phyloP scores from a whole-genome alignment of 1,139 yeast species.

The Kluyveromyces sp. region DNA sequence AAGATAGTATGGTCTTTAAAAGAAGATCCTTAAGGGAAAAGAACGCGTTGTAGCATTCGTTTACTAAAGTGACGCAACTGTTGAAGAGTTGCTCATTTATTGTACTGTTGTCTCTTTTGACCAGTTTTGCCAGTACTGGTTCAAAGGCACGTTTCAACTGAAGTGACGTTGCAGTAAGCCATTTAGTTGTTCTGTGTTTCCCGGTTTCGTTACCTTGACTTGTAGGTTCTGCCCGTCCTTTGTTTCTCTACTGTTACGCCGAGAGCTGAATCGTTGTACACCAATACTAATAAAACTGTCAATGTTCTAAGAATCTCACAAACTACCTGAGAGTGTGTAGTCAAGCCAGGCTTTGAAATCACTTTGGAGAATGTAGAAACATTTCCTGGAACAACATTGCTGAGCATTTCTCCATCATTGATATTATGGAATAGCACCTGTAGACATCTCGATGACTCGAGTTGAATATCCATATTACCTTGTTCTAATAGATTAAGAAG shows the following conservation, averaged over 20 bases:
- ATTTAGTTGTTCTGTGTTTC: constrained; percentile 43
- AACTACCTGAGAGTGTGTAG: constrained; percentile 37
- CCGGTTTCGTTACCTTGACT: constrained; percentile 2
- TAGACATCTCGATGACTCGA: constrained; percentile 15
- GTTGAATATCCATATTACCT: constrained; percentile 4
- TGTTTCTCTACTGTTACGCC: background rate
- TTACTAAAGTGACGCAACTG: constrained; percentile 28
- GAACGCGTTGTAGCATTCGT: constrained; percentile 11
- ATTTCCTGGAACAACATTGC: constrained; percentile 49
- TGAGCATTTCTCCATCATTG: constrained; percentile 44
- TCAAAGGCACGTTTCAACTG: constrained; percentile 40
- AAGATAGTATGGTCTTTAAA: constrained; percentile 8
- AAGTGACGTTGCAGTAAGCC: constrained; percentile 58
- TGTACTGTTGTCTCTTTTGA: constrained; percentile 19
- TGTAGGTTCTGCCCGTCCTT: background rate
- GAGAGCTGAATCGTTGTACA: constrained; percentile 38
- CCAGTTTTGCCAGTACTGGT: constrained; percentile 34
- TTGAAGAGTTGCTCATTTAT: constrained; percentile 17
- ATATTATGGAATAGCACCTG: constrained; percentile 7
- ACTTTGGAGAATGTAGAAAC: constrained; percentile 44
- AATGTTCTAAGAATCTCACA: constrained; percentile 31
- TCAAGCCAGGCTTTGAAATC: constrained; percentile 32
- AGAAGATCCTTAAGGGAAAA: constrained; percentile 13
- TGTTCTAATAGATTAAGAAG: background rate
- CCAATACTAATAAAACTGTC: constrained; percentile 28